Evolutionary conservation across 768 basidiomycete species (phyloP), one percentile per base, ranked within the genome.

Genomic region (Hericium coralloides): DNA sequence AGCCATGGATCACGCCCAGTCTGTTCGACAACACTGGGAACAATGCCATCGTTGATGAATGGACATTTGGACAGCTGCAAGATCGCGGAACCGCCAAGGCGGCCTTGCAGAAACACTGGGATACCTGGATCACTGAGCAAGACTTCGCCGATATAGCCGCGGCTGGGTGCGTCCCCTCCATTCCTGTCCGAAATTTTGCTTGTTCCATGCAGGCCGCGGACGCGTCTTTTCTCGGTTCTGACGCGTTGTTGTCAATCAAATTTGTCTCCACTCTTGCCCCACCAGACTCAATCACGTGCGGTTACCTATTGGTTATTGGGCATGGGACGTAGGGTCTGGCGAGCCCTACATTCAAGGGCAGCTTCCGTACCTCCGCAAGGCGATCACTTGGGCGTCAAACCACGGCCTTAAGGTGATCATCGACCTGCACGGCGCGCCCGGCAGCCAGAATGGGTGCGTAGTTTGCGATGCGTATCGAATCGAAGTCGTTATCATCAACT

Each of bases 301-400:
- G 49, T 65, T 92, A 38, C 90, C 91, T 14, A 89, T 95, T 47
- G 93, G 92, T 12, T 95, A 89, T 69, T 95, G 90, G 90, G 91
- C 88, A 1, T 92, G 85, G 64, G 90, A 94, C 57, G 82, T 92
- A 38, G 77, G 79, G 20, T 74, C 76, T 12, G 89, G 89, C 4
- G 87, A 92, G 64, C 92, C 91, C 7, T 92, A 79, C 67, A 81
- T 89, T 57, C 79, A 82, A 69, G 89, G 89, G 12, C 89, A 91
- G 67, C 72, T 87, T 37, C 77, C 82, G 18, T 91, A 86, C 70
- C 72, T 92, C 20, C 61, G 74, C 59, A 78, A 82, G 41, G 89
- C 88, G 8, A 77, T 88, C 48, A 67, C 67, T 22, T 92, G 90
- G 83, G 92, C 93, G 1, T 70, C 71, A 48, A 75, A 76, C 23